Base-by-base conservation (phyloP, 2,329 filamentous ascomycete species). In the Colletotrichum euphorbiae region DNA sequence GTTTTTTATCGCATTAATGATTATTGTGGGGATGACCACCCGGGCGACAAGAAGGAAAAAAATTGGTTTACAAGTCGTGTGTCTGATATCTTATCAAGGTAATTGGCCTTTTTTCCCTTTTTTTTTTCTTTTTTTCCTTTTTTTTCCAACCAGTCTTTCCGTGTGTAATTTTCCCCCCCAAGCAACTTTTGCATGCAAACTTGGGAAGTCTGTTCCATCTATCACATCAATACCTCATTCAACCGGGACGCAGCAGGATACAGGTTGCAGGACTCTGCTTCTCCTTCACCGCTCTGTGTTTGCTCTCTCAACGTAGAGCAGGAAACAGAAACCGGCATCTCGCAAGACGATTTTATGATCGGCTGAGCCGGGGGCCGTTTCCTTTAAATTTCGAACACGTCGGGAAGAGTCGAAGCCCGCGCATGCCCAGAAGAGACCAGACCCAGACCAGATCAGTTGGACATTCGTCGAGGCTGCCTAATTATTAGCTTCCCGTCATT, bases 281-380 rank as follows among this genome's bases (percentile, higher is more conserved):
- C 24, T 42, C 24, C 54, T 38, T 61, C 56, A 65, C 62, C 62
- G 56, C 62, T 65, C 36, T 28, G 38, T 43, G 19, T 38, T 42
- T 45, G 8, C 15, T 51, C 12, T 15, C 19, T 15, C 19, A 13
- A 15, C 6, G 31, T 36, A 17, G 40, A n/a, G 33, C 28, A 61
- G 28, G 42, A 48, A n/a, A 33, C 38, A 21, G 24, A 62, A 24
- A 61, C n/a, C 38, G 40, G 13, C 48, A 66, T 62, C 31, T 61
- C 19, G 3, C 63, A 56, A 12, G 13, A 31, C 33, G 17, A 51
- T 40, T 38, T 33, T 17, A 19, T 36, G 56, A 40, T 45, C 28
- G n/a, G 31, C 33, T 40, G 33, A 40, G 12, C n/a, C 45, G 17
- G 52, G 52, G 21, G 13, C 21, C 6, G 19, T 28, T 33, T 43